Base-by-base conservation (phyloP, 352 stramenopile genomes). In the Globisporangium yorkense region DNA sequence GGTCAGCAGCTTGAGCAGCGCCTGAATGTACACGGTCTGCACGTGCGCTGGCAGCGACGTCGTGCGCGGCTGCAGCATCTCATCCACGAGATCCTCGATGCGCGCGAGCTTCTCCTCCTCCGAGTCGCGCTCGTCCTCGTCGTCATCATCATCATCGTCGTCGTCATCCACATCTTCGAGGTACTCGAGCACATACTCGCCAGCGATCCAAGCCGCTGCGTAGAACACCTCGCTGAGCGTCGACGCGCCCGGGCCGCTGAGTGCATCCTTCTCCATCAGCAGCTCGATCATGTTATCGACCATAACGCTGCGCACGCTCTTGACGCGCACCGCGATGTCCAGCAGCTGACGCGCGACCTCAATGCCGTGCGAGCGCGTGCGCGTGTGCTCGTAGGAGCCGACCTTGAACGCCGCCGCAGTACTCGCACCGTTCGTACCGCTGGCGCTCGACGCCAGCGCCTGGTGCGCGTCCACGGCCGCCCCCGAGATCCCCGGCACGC, bases 191-290 rank as follows among this genome's bases (percentile, higher is more conserved):
- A 96, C 76, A 41, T 99, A 99, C 75, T 99, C 97, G 47, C 97
- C 97, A 0, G 97, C 91, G 72, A 99, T 98, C 94, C 95, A 99
- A 24, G 96, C 96, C 12, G 96, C 91, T 3, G 96, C 96, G 57
- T 89, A 96, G 47, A 98, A 87, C 35, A 99, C 92, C 63, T 99
- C 86, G 27, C 87, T 85, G 41, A 99, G 80, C 18, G 94, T 96
- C 27, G 85, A 67, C 24, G 80, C 76, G 29, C 83, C 79, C 6
- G 83, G 79, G 1, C 80, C 76, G 51, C 75, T 92, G 20, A 94
- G 56, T 12, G 77, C 78, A 57, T 96, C 67, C 73, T 81, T 80
- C 62, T 98, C 89, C 58, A 96, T 77, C 33, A 99, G 67, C 54
- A 99, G 61, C 21, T 94, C 85, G 46, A 98, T 84, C 80, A 98